Evolutionary conservation across 805 yeast species (phyloP), one percentile per base, ranked within the genome.

Genomic region (Barnettozyma siamensis): DNA sequence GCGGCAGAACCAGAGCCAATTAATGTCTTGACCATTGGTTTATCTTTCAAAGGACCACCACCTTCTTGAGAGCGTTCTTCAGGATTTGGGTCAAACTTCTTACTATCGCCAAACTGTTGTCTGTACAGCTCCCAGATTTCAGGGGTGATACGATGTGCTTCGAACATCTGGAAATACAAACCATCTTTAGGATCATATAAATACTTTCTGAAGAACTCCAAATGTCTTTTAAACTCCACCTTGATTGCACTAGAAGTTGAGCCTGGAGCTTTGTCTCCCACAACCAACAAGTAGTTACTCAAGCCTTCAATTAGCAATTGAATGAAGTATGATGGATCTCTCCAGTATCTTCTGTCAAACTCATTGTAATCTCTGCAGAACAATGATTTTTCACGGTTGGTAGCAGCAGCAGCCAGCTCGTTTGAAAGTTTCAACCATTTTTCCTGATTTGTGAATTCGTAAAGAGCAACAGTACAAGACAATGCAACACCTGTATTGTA

Each of bases 1-100:
- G 87, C 86, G 9, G 87, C 88, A 13, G 84, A 66, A 13, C 76
- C 87, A 36, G 69, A 65, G 4, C 80, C 82, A 64, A 82, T 80
- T 51, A 82, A 64, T 35, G 76, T 70, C 56, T 78, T 74, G 37
- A 64, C 70, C 44, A 67, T 50, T 10, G 65, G 64, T 21, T 67
- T 60, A 24, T 59, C 53, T 17, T 58, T 61, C n/a, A 54, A 43
- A 26, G 55, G 53, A 20, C 64, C 69, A 23, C 59, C 57, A 18
- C 73, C 75, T 24, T 60, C 64, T 44, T 65, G 51, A 3, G 55
- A 69, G 47, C 76, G 69, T 57, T 80, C 85, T 37, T 72, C 78
- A 15, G 58, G 62, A 48, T 71, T 70, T 18, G 78, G 69, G 11
- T 68, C 72, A 58, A 67, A 73, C 13, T 60, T 58, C 55, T 78